Base-by-base conservation (phyloP, 1,284 basidiomycete species). In the Peniophora sp. region DNA sequence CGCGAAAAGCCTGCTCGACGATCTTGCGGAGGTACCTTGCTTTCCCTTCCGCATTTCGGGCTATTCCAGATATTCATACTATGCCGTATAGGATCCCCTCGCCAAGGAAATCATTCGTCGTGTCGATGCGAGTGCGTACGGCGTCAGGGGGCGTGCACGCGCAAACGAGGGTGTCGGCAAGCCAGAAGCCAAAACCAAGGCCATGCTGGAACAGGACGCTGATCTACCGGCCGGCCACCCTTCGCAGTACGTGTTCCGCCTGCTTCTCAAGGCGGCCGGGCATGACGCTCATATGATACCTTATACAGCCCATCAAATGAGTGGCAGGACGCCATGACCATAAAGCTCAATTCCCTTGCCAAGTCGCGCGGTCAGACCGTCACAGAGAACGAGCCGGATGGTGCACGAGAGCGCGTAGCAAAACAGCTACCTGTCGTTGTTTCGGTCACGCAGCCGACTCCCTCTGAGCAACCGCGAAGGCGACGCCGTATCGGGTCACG, bases 91-190 rank as follows among this genome's bases (percentile, higher is more conserved):
- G 78, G 88, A 90, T 60, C 68, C 80, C 0, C 71, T 89, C 1
- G 88, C 87, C 6, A 75, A 74, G 52, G 85, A 88, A 57, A 89
- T 90, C 55, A 78, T 90, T 55, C 73, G 73, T 47, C 81, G 87
- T 23, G 86, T 91, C 18, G 84, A 89, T 63, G 75, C 79, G 57
- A 85, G 85, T 12, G 74, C 83, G 0, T 90, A 89, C 62, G 87
- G 88, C 41, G 76, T 79, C 59, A 81, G 79, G 61, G 83, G 84
- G 32, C 76, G 83, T 34, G 72, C 73, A 58, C 66, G 69, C 24
- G 64, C 62, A 22, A 57, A 56, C 1, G 62, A 64, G 18, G 56
- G 59, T 11, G 52, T 64, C 3, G 53, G 57, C 9, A 53, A 60
- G 18, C 53, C 59, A 23, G 58, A 62, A 14, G 47, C 57, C 20